Evolutionary conservation across 495 filamentous ascomycete genomes (phyloP).

Genomic region (Paragyromitra xinjiangensis): DNA sequence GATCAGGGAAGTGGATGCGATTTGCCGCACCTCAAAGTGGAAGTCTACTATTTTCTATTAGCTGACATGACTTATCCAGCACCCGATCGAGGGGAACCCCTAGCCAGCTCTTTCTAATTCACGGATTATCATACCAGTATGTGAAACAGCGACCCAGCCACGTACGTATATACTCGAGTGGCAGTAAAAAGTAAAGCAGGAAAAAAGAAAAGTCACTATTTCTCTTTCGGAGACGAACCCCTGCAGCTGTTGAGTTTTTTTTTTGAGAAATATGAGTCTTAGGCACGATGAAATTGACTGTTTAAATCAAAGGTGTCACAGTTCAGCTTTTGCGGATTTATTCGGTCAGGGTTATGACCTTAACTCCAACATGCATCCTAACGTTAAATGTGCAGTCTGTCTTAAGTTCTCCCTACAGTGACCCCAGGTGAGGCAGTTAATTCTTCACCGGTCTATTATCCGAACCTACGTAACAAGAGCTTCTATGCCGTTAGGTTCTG

Average conservation of each 20-base stretch:
- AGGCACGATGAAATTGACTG: neutral
- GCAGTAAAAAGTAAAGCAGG: neutral
- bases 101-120: neutral
- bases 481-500: neutral
- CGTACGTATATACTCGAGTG: neutral
- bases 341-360: neutral
- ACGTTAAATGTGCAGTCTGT: neutral
- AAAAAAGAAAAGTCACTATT: neutral
- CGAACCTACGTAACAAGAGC: neutral
- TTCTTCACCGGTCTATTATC: neutral
- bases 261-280: neutral
- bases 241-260: neutral
- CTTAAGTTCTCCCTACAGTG: neutral
- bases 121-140: neutral
- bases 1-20: neutral
- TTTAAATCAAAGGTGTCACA: neutral
- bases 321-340: neutral
- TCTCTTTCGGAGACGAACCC: neutral
- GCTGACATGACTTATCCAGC: neutral
- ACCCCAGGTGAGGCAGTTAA: neutral
- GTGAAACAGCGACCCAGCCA: neutral
- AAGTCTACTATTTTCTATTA: neutral
- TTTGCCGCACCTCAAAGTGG: neutral
- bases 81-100: neutral
- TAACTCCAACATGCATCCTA: neutral